Evolutionary conservation across 2,329 filamentous ascomycete genomes (phyloP).

Genomic region (Zasmidium angulare): DNA sequence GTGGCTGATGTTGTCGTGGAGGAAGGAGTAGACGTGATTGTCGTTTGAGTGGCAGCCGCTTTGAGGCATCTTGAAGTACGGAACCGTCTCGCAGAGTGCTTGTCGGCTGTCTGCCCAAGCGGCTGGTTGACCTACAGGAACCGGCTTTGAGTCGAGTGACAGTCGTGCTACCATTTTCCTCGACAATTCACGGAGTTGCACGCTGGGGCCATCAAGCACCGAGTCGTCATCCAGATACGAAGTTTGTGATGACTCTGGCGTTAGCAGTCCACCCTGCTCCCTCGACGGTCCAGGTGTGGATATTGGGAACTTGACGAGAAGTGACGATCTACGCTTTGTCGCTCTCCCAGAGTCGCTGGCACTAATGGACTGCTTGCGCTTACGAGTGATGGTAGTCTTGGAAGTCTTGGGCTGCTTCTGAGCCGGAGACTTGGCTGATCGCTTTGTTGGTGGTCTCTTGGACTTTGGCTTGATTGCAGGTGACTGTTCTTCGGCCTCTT

Average conservation of each 20-base stretch:
- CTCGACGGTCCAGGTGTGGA: no score
- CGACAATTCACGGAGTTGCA: slow-evolving; percentile 18
- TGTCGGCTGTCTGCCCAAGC: slow-evolving; percentile 61
- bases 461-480: no score
- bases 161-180: slow-evolving; percentile 26
- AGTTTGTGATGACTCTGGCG: not conserved
- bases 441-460: no score
- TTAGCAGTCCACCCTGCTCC: no score
- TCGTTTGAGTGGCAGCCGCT: slow-evolving; percentile 56
- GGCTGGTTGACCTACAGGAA: slow-evolving; percentile 42
- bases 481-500: not conserved
- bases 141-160: slow-evolving; percentile 31
- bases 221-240: slow-evolving; percentile 12
- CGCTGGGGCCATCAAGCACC: no score
- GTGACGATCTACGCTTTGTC: no score
- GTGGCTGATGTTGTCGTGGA: slow-evolving; percentile 58
- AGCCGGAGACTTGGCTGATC: no score
- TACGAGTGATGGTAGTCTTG: no score
- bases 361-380: no score
- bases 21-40: slow-evolving; percentile 54
- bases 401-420: no score
- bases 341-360: no score
- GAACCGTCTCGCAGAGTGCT: slow-evolving; percentile 62
- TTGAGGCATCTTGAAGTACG: slow-evolving; percentile 63
- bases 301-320: no score